Evolutionary conservation across 371 early-diverging fungal species (phyloP).

Genomic region (Astathelohania contejeani): DNA sequence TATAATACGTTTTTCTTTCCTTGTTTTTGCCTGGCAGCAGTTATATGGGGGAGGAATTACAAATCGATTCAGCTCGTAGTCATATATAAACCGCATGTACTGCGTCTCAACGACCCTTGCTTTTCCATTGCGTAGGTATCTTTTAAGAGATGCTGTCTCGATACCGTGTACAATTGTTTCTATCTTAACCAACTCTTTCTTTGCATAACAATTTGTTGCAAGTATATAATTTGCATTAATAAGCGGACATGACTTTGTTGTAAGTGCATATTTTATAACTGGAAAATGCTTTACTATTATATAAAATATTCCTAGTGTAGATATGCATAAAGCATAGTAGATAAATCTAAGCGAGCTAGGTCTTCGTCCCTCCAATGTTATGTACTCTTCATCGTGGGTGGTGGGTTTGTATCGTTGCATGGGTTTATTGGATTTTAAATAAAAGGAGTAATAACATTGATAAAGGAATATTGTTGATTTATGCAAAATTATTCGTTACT

Average conservation of each 20-base stretch:
- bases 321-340: slow-evolving; percentile 29
- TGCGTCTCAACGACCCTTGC: slow-evolving; percentile 9
- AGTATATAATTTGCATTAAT: slow-evolving; percentile 20
- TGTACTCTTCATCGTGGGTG: neutral
- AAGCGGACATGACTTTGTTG: slow-evolving; percentile 9
- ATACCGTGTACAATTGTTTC: slow-evolving; percentile 3
- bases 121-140: slow-evolving; percentile 6
- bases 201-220: slow-evolving; percentile 14
- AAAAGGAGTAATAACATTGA: too few species aligned
- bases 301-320: slow-evolving; percentile 34
- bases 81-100: slow-evolving; percentile 17
- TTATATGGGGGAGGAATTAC: neutral
- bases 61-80: slow-evolving; percentile 9
- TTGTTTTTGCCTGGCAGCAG: neutral
- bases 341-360: slow-evolving; percentile 59
- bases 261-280: slow-evolving; percentile 12
- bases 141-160: slow-evolving; percentile 2
- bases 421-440: too few species aligned
- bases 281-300: slow-evolving; percentile 31
- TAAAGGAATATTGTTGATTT: too few species aligned
- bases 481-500: too few species aligned
- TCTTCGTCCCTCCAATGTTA: slow-evolving; percentile 54
- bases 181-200: slow-evolving; percentile 7
- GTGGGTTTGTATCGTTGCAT: neutral
- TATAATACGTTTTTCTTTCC: slow-evolving; percentile 35